Evolutionary conservation across 2,329 filamentous ascomycete species (phyloP).

Genomic region (Macroventuria anomochaeta): DNA sequence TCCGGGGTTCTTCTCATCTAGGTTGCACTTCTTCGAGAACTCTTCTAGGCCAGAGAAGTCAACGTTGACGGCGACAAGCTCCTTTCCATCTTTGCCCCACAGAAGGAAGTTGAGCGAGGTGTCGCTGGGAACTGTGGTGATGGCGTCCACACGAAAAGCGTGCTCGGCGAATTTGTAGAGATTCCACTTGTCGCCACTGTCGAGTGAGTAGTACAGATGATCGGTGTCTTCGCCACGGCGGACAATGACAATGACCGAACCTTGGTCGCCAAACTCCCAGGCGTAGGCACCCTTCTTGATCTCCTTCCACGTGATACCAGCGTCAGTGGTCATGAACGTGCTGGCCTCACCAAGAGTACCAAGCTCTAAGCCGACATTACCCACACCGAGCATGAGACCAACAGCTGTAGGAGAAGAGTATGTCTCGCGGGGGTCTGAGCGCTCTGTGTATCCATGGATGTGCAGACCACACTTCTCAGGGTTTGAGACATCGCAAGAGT

Average conservation of each 20-base stretch:
- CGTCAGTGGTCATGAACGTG: conserved; percentile 90
- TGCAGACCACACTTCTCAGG: conserved; percentile 80
- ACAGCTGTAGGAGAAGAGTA: conserved; percentile 89
- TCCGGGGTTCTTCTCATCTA: conserved; percentile 66
- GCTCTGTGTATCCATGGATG: conserved; percentile 94
- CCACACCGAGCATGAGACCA: conserved; percentile 87
- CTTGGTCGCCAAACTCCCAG: conserved; percentile 96
- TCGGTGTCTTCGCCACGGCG: conserved; percentile 73
- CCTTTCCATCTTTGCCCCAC: conserved; percentile 70
- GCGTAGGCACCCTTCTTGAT: conserved; percentile 87
- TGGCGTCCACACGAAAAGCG: conserved; percentile 75
- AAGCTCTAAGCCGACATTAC: conserved; percentile 83
- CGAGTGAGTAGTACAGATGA: conserved; percentile 74
- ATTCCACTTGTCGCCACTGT: conserved; percentile 82
- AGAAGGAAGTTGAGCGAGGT: conserved; percentile 89
- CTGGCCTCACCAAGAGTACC: conserved; percentile 73
- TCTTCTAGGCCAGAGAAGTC: conserved; percentile 78
- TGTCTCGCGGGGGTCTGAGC: conserved; percentile 78
- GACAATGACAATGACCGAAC: conserved; percentile 88
- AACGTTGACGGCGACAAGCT: conserved; percentile 77
- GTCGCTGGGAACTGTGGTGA: conserved; percentile 88
- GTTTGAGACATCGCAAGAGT: conserved; percentile 68
- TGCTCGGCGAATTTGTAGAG: conserved; percentile 74
- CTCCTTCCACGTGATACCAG: conserved; percentile 85
- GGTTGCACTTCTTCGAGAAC: conserved; percentile 72